Percentiles rank a stretch among this genome's conserved stretches.
Conservation (phyloP, 2,329 filamentous ascomycete genomes). For the Pseudocercospora fuligena region DNA sequence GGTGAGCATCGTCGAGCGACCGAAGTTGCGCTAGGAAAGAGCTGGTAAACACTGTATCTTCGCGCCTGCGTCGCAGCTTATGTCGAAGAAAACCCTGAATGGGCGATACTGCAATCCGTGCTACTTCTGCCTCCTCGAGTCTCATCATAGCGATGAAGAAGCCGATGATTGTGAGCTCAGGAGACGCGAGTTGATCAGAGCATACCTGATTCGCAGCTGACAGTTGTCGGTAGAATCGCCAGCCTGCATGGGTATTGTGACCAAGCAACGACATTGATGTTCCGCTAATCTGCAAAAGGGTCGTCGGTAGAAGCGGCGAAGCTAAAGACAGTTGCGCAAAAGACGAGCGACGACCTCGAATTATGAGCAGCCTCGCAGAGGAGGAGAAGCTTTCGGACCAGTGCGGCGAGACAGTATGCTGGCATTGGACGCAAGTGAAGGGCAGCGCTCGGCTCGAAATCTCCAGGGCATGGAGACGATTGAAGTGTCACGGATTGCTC, state of each 20-base stretch:
- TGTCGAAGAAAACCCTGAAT: not conserved
- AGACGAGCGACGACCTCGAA: not conserved
- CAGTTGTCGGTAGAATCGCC: not conserved
- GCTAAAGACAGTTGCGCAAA: not conserved
- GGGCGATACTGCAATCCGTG: too few relatives aligned
- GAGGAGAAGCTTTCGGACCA: not conserved
- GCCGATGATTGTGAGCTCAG: too few relatives aligned
- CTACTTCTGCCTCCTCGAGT: too few relatives aligned
- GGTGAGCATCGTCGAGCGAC: too few relatives aligned
- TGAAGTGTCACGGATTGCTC: not conserved
- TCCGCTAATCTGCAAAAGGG: not conserved
- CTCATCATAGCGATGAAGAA: too few relatives aligned
- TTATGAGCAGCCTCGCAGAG: not conserved
- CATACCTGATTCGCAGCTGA: not conserved
- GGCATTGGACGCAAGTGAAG: not conserved
- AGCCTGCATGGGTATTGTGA: not conserved
- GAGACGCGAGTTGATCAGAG: not conserved
- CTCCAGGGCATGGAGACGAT: not conserved
- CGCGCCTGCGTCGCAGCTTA: not conserved
- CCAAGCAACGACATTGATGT: not conserved
- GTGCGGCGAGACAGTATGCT: not conserved
- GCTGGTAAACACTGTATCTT: not conserved
- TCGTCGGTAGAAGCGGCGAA: not conserved
- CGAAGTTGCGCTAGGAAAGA: not conserved
- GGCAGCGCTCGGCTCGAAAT: not conserved